phyloP scores from a whole-genome alignment of 2,329 filamentous ascomycete species.

The Metarhizium anisopliae region DNA sequence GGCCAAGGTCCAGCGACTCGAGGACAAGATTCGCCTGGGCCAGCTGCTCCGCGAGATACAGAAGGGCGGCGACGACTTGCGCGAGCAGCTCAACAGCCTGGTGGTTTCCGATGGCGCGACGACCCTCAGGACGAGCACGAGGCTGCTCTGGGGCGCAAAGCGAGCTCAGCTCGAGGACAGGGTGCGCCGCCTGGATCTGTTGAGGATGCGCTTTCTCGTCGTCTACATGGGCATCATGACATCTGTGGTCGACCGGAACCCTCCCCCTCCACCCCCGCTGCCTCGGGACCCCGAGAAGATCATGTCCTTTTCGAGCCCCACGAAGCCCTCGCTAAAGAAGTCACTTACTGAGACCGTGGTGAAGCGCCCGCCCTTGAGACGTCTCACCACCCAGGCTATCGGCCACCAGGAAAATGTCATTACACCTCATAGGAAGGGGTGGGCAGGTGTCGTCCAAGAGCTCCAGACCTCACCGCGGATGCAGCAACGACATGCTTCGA shows the following conservation, averaged over 20 bases:
- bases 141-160: conserved; percentile 50
- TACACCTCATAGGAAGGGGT: conserved; percentile 42
- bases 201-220: conserved; percentile 57
- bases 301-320: conserved; percentile 18
- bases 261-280: conserved; percentile 19
- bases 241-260: conserved; percentile 25
- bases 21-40: conserved; percentile 52
- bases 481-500: conserved; percentile 53
- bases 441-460: conserved; percentile 55
- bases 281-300: conserved; percentile 26
- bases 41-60: conserved; percentile 54
- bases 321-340: conserved; percentile 27
- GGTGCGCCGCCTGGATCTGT: conserved; percentile 48
- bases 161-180: conserved; percentile 46
- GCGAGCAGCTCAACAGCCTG: conserved; percentile 48
- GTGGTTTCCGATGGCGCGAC: conserved; percentile 35
- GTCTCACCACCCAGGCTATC: conserved; percentile 44
- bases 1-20: conserved; percentile 45
- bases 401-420: conserved; percentile 41
- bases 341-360: conserved; percentile 34
- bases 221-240: conserved; percentile 53
- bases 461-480: conserved; percentile 52
- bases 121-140: conserved; percentile 36
- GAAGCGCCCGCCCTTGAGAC: conserved; percentile 39
- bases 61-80: conserved; percentile 49